Base-by-base conservation (phyloP, 2,329 filamentous ascomycete genomes). In the Magnaporthiopsis incrustans region DNA sequence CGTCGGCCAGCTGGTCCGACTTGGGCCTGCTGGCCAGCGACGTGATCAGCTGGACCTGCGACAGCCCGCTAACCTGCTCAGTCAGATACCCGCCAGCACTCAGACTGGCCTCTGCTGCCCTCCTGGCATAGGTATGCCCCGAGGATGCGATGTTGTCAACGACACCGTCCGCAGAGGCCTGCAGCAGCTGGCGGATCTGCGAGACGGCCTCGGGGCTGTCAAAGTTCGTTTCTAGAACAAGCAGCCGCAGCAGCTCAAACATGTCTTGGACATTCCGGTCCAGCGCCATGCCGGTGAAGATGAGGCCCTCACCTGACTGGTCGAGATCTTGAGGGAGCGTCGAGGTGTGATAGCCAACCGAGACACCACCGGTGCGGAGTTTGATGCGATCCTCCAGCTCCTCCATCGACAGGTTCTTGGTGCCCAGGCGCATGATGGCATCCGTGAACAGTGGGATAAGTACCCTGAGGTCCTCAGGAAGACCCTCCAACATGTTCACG, bases 331-430 rank as follows among this genome's bases (percentile, higher is more conserved):
- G 83, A 0, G 94, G 91, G 2, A 88, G 92, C 0, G 93, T 85
- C 0, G 89, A 87, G n/a, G 89, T 85, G 76, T 96, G 90, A 69
- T 97, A 93, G 1, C 89, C 88, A 22, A 96, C 87, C 3, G 88
- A 90, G 53, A 99, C 85, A 12, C 95, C 95, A 26, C 95, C 95
- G 1, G 95, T 98, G 78, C 96, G 96, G 35, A 98, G 83, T 75
- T 98, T 98, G 75, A 99, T 97, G 64, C 93, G 77, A 72, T 98
- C 95, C 75, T 99, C 95, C 62, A 98, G 85, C 74, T 97, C 88
- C 74, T 97, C 95, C 89, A 97, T 97, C 0, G 88, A 87, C 82
- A 90, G 90, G 66, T 88, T 85, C 70, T 89, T 90, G 2, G 94
- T 99, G 18, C 95, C 95, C 11, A 99, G 83, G 26, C 95, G 89